Evolutionary conservation across 805 yeast species (phyloP), one percentile per base, ranked within the genome.

Genomic region (Citeromyces nyonsensis): DNA sequence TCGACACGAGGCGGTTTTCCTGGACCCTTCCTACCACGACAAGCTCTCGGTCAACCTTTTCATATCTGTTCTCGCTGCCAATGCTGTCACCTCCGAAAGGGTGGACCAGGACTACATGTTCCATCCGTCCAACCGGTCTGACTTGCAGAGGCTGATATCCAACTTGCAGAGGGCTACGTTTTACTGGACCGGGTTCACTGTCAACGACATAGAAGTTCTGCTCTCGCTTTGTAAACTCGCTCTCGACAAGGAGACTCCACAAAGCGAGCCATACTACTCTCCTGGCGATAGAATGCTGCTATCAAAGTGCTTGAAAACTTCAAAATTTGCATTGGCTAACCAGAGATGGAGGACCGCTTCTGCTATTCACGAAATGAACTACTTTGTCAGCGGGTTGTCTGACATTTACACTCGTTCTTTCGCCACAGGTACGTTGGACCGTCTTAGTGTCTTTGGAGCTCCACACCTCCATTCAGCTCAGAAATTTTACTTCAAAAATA

Each of bases 151-250:
- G 31, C 56, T 77, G 39, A 63, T 77, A 9, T 62, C 68, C 4
- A 77, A 77, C 43, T 45, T 77, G 20, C 81, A 71, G 47, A 58
- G 76, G 36, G 72, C 79, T 1, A 73, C 85, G 0, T 75, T 77
- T 45, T 73, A 72, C 42, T 77, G 86, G 86, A 72, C 82, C 1
- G 85, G 84, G 0, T 77, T 77, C 44, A 59, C 75, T 9, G 59
- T 61, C 15, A 59, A 57, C 28, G 84, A 77, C 49, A 56, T 77
- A 20, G 67, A 68, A 31, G 56, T 63, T 14, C 55, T 77, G 48
- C 45, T 68, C 2, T 51, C 54, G 14, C 63, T 76, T 20, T 64
- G 77, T 32, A 51, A 57, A 10, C 48, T 51, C 14, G 62, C 72
- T 5, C 37, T 71, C 25, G 56, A 61, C 11, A 41, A 45, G 10